Percentiles rank a stretch among this genome's conserved stretches.
Evolutionary conservation across 768 basidiomycete species (phyloP).

Genomic region (Termitomyces sp.): DNA sequence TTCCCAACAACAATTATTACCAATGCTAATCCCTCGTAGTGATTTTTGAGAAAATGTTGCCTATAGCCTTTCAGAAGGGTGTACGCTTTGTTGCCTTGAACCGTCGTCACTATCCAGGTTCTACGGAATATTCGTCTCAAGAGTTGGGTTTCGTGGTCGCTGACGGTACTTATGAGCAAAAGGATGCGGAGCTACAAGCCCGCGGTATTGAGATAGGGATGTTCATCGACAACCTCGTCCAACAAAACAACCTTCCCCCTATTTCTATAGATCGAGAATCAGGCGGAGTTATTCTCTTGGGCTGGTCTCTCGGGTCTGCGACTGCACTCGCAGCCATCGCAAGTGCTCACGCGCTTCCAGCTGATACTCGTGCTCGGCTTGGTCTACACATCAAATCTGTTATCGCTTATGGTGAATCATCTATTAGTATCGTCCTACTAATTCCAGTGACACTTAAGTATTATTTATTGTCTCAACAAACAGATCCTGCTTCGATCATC

Average conservation of each 20-base stretch:
- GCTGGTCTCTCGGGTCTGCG: constrained; percentile 32
- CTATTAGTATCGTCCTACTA: too few relatives aligned
- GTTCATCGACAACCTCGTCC: constrained; percentile 30
- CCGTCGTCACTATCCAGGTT: constrained; percentile 32
- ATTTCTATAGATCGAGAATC: constrained; percentile 15
- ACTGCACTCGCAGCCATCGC: constrained; percentile 22
- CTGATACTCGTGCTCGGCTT: constrained; percentile 14
- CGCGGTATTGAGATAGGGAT: constrained; percentile 29
- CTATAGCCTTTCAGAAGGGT: constrained; percentile 19
- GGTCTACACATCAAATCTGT: constrained; percentile 19
- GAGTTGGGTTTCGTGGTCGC: constrained; percentile 20
- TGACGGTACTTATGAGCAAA: constrained; percentile 18
- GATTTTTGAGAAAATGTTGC: constrained; percentile 28
- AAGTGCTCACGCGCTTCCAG: constrained; percentile 15
- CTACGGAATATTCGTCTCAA: constrained; percentile 25
- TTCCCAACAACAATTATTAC: neutral
- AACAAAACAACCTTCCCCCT: constrained; percentile 22
- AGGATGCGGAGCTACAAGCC: constrained; percentile 21
- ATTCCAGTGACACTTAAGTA: neutral
- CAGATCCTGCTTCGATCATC: constrained; percentile 24
- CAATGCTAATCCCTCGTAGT: neutral
- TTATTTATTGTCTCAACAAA: neutral
- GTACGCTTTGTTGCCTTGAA: constrained; percentile 33
- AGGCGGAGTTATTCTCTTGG: constrained; percentile 29
- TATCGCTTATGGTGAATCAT: constrained; percentile 27